phyloP scores from a whole-genome alignment of 371 early-diverging fungal species.

The Mortierella sp. region DNA sequence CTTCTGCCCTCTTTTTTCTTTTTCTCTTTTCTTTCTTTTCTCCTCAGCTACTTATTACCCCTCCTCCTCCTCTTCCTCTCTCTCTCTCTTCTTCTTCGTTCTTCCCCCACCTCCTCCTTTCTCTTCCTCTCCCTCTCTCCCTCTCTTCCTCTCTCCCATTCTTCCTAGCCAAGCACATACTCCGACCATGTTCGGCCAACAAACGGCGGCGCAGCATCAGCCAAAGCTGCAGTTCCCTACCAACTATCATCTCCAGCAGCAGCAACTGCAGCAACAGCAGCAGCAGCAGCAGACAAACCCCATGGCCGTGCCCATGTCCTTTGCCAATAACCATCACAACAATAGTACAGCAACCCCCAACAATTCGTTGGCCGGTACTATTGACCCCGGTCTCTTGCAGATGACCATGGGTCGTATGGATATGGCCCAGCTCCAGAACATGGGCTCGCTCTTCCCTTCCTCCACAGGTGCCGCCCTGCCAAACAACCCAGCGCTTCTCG shows the following conservation, averaged over 20 bases:
- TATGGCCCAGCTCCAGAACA: conserved; percentile 37
- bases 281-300: conserved; percentile 34
- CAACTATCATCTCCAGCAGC: conserved; percentile 46
- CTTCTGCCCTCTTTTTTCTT: no score
- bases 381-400: conserved; percentile 48
- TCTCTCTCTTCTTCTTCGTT: neutral
- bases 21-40: neutral
- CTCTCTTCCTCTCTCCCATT: conserved; percentile 32
- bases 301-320: conserved; percentile 50
- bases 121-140: conserved; percentile 2
- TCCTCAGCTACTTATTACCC: neutral
- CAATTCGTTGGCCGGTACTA: conserved; percentile 46
- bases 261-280: conserved; percentile 33
- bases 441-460: conserved; percentile 37
- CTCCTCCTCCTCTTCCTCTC: neutral
- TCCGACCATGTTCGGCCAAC: no score
- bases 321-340: conserved; percentile 31
- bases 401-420: conserved; percentile 50
- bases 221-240: conserved; percentile 40
- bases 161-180: conserved; percentile 18
- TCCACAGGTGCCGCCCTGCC: conserved; percentile 26
- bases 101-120: neutral
- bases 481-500: conserved; percentile 20
- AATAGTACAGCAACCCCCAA: conserved; percentile 31
- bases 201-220: conserved; percentile 12